A percentile compares a stretch with the other conserved stretches of the same genome.
Evolutionary conservation across 352 stramenopile species (phyloP).

Genomic region (Phytophthora pisi): DNA sequence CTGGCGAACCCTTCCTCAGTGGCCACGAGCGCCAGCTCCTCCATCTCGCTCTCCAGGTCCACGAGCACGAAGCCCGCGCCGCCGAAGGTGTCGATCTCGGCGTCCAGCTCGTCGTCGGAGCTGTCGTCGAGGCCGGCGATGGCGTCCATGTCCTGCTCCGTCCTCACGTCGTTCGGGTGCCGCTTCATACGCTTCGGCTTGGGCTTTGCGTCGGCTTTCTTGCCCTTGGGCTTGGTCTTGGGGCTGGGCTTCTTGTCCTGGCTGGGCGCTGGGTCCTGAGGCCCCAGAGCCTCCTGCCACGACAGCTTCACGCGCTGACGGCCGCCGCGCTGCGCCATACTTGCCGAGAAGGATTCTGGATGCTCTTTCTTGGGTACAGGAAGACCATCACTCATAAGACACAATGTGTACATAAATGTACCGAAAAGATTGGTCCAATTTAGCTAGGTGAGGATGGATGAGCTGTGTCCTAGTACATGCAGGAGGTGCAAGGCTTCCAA

Average conservation of each 20-base stretch:
- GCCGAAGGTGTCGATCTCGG: constrained; percentile 30
- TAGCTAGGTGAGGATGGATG: too few species aligned
- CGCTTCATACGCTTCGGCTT: constrained; percentile 32
- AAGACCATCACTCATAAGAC: constrained; percentile 16
- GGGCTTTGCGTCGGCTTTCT: constrained; percentile 25
- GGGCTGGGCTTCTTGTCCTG: too few species aligned
- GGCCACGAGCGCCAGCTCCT: constrained; percentile 44
- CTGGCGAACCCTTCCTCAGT: constrained; percentile 32
- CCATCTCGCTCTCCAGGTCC: constrained; percentile 47
- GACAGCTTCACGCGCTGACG: constrained; percentile 32
- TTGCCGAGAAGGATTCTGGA: background rate
- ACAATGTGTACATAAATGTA: background rate
- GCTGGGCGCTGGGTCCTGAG: constrained; percentile 4
- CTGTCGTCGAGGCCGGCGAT: constrained; percentile 40
- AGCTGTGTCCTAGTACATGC: too few species aligned
- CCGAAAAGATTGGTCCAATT: background rate
- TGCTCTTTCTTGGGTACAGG: background rate
- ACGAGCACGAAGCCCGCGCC: constrained; percentile 47
- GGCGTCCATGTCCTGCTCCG: constrained; percentile 40
- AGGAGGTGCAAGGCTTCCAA: too few species aligned
- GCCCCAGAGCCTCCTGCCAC: constrained; percentile 40
- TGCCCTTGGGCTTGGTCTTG: constrained; percentile 15
- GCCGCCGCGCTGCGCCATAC: constrained; percentile 16
- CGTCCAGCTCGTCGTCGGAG: constrained; percentile 28
- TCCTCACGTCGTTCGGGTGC: constrained; percentile 34